A percentile compares a stretch with the other conserved stretches of the same genome.
These are phyloP conservation scores for Spergularia marina DNA, from an alignment of 148 eudicot genomes.

Conservation along the genomic window DNA sequence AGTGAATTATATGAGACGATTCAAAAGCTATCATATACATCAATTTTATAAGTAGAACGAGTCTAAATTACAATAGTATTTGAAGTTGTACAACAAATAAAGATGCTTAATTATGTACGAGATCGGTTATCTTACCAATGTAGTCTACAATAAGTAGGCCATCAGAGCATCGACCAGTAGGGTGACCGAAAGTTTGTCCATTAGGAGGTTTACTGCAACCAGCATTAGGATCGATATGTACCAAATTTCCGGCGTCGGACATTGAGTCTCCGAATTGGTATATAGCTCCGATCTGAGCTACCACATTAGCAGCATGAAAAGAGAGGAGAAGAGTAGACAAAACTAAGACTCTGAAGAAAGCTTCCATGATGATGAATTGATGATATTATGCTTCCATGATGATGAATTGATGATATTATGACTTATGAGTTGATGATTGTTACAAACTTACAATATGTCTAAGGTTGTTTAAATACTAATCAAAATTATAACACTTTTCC, in stretches of 20 bases:
- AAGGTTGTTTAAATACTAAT: too few relatives aligned
- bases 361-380: not conserved
- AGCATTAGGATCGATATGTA: not conserved
- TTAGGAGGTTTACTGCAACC: conserved; percentile 9
- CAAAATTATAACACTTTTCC: too few relatives aligned
- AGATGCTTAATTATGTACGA: too few relatives aligned
- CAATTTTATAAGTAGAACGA: too few relatives aligned
- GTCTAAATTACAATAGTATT: too few relatives aligned
- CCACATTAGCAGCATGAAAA: not conserved
- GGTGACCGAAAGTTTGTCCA: conserved; percentile 17
- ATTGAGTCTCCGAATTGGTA: conserved; percentile 31
- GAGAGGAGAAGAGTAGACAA: not conserved
- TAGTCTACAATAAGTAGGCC: conserved; percentile 28
- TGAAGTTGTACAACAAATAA: too few relatives aligned
- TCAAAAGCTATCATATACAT: too few relatives aligned
- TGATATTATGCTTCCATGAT: not conserved
- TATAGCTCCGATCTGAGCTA: conserved; percentile 5
- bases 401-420: too few relatives aligned
- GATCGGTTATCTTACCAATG: conserved; percentile 8
- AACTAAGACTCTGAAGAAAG: not conserved
- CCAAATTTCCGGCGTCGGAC: conserved; percentile 22
- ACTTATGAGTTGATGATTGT: too few relatives aligned
- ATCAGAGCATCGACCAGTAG: conserved; percentile 32
- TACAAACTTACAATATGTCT: too few relatives aligned
- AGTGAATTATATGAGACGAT: too few relatives aligned